Percentiles rank a stretch among this genome's conserved stretches.
Evolutionary conservation across 805 yeast species (phyloP).

Genomic region (Ogataea allantospora): DNA sequence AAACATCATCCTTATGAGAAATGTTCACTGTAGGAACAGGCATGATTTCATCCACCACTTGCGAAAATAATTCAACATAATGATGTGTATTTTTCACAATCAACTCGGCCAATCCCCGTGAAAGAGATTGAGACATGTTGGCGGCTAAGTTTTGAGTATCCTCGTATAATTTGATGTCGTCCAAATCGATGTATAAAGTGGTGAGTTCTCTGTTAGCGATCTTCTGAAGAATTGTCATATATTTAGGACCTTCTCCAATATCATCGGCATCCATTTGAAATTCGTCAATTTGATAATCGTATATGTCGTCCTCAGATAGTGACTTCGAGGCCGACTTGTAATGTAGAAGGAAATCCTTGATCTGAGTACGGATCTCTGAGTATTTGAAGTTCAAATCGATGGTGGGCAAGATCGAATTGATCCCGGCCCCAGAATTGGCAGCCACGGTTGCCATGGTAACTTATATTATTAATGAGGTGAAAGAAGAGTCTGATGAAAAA

Average conservation of each 20-base stretch:
- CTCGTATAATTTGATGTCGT: conserved; percentile 77
- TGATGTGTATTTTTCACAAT: conserved; percentile 74
- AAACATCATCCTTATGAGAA: conserved; percentile 79
- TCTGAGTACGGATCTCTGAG: conserved; percentile 53
- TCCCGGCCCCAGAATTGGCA: conserved; percentile 18
- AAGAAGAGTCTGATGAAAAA: conserved; percentile 4
- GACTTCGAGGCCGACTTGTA: conserved; percentile 46
- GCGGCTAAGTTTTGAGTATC: conserved; percentile 34
- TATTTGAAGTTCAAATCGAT: conserved; percentile 50
- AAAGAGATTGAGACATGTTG: conserved; percentile 15
- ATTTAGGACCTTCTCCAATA: conserved; percentile 58
- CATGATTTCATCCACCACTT: conserved; percentile 73
- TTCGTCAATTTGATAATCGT: conserved; percentile 36
- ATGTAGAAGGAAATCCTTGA: conserved; percentile 65
- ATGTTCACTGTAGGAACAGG: conserved; percentile 86
- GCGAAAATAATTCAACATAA: conserved; percentile 73
- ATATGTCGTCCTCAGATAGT: conserved; percentile 32
- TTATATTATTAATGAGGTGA: no score
- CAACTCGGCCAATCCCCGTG: conserved; percentile 46
- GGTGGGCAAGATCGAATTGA: conserved; percentile 27
- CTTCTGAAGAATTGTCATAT: conserved; percentile 68
- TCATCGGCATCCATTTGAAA: conserved; percentile 27
- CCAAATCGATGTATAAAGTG: conserved; percentile 71
- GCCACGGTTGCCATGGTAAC: conserved; percentile 27
- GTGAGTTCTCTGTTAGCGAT: conserved; percentile 81